Percentiles rank a stretch among this genome's conserved stretches.
These are phyloP conservation scores for Yamadazyma dushanensis DNA, from an alignment of 1,139 yeast species.

Conservation along the genomic window DNA sequence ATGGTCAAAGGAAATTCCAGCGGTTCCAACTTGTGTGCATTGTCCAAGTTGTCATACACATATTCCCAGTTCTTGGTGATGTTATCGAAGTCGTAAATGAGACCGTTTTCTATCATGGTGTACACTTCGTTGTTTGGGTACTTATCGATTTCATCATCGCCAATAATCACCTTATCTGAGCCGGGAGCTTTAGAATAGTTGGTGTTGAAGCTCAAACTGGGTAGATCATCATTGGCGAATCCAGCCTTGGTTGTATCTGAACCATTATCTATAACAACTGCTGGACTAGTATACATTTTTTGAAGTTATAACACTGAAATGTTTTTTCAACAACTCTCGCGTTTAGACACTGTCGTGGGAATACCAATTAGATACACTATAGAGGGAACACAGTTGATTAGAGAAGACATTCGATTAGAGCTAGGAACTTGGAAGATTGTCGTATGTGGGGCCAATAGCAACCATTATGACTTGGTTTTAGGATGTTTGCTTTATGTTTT, in stretches of 20 bases:
- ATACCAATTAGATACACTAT: background rate
- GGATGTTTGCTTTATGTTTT: no score
- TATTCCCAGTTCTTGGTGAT: constrained; percentile 60
- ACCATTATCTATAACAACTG: constrained; percentile 72
- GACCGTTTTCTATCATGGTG: constrained; percentile 65
- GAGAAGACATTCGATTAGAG: no score
- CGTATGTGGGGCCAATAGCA: no score
- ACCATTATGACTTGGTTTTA: no score
- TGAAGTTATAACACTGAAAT: background rate
- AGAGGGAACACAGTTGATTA: background rate
- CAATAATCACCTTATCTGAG: constrained; percentile 35
- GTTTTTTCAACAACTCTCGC: constrained; percentile 1
- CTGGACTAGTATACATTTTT: constrained; percentile 23
- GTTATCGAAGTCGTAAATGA: constrained; percentile 65
- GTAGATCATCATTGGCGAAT: constrained; percentile 64
- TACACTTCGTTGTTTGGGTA: constrained; percentile 52
- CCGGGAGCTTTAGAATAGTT: constrained; percentile 45
- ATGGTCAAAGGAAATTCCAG: constrained; percentile 62
- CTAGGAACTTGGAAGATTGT: no score
- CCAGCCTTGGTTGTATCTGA: constrained; percentile 69
- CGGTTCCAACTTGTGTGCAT: constrained; percentile 41
- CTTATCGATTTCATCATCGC: constrained; percentile 50
- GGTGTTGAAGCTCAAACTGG: constrained; percentile 58
- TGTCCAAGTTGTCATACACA: constrained; percentile 52
- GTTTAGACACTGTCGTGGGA: background rate